Evolutionary conservation across 805 yeast genomes (phyloP).

Genomic region (Lipomyces starkeyi): DNA sequence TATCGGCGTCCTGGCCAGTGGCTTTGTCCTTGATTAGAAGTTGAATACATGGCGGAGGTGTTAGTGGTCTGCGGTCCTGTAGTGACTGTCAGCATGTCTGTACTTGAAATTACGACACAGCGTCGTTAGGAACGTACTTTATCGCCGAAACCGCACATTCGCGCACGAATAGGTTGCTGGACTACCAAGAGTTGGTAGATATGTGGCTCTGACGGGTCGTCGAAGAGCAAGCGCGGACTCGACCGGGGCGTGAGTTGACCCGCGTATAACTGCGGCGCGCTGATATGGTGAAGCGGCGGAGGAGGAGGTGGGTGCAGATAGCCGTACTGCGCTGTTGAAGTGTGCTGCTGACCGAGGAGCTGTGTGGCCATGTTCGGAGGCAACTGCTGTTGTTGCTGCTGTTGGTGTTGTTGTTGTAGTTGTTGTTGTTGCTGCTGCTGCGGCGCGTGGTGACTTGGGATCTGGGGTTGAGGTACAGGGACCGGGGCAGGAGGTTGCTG

Average conservation of each 20-base stretch:
- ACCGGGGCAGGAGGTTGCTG: constrained; percentile 5
- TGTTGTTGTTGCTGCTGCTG: constrained; percentile 10
- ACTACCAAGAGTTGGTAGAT: constrained; percentile 45
- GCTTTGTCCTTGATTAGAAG: constrained; percentile 38
- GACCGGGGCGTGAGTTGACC: not conserved
- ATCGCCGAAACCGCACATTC: constrained; percentile 57
- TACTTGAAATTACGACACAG: not conserved
- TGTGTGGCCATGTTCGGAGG: constrained; percentile 4
- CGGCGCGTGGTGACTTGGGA: not conserved
- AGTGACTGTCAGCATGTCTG: not conserved
- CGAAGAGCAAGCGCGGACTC: constrained; percentile 1
- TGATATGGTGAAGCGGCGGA: not conserved
- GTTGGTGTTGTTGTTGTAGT: constrained; percentile 4
- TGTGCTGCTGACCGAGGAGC: not conserved
- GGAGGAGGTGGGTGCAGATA: constrained; percentile 17
- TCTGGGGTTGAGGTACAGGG: not conserved
- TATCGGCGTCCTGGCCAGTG: constrained; percentile 43
- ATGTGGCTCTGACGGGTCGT: constrained; percentile 33
- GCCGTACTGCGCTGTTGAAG: constrained; percentile 8
- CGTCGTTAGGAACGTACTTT: constrained; percentile 40
- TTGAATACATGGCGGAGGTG: constrained; percentile 46
- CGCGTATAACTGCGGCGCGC: not conserved
- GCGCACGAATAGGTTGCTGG: constrained; percentile 54
- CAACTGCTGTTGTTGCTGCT: constrained; percentile 18
- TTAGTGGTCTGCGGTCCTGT: constrained; percentile 44